These are phyloP conservation scores for Mangifera indica DNA, from an alignment of 345 rosid species.

Conservation along the genomic window DNA sequence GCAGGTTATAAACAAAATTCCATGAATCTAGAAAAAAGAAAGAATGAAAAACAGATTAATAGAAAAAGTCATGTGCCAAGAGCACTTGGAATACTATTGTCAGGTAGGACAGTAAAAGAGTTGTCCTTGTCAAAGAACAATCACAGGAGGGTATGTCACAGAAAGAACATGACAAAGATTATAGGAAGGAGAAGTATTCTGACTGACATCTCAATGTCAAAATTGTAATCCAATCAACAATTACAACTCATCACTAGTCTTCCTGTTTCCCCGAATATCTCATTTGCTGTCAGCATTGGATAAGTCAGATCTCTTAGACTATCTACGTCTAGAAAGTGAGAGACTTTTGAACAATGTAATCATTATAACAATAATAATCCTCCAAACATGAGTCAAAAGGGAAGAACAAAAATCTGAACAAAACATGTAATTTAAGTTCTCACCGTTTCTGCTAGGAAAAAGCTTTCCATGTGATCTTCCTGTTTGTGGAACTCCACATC, in stretches of 20 bases:
- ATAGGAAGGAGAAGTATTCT: neutral
- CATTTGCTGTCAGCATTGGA: neutral
- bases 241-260: conserved; percentile 5
- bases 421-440: conserved; percentile 27
- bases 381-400: conserved; percentile 5
- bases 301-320: neutral
- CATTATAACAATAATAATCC: conserved; percentile 11
- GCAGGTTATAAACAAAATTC: conserved; percentile 11
- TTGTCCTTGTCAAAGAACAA: neutral
- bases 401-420: conserved; percentile 2
- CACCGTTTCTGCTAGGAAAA: conserved; percentile 99
- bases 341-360: neutral
- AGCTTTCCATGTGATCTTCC: conserved; percentile 99
- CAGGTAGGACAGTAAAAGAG: neutral
- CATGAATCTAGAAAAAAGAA: conserved; percentile 1
- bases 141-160: neutral
- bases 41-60: neutral
- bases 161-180: neutral
- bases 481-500: conserved; percentile 85
- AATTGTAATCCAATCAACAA: neutral
- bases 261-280: neutral
- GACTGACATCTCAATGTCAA: neutral
- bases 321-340: neutral
- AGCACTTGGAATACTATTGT: neutral
- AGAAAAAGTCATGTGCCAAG: neutral